Conservation (phyloP, 805 yeast species). For the Limtongozyma cylindracea region DNA sequence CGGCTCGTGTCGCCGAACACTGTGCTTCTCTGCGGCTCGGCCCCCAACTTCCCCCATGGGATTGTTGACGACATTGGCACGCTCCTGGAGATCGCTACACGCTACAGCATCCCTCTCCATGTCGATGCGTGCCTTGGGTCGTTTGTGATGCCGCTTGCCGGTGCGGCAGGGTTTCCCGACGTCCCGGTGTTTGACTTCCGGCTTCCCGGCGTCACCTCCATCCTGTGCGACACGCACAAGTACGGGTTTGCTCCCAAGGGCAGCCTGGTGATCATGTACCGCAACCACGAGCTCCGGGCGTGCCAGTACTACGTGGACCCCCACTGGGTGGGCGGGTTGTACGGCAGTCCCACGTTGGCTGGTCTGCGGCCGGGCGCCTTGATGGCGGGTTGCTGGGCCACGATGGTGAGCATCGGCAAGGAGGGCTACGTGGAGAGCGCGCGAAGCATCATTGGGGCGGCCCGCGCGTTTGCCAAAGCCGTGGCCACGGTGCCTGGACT, state of each 20-base stretch:
- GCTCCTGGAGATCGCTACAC: slow-evolving; percentile 38
- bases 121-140: slow-evolving; percentile 95
- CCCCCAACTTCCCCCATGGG: slow-evolving; percentile 96
- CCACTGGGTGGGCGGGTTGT: slow-evolving; percentile 87
- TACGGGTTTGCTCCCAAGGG: slow-evolving; percentile 98
- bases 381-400: slow-evolving; percentile 97
- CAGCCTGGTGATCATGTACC: slow-evolving; percentile 77
- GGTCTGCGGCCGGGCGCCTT: slow-evolving; percentile 96
- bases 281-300: slow-evolving; percentile 36
- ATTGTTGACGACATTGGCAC: slow-evolving; percentile 72
- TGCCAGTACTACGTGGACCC: slow-evolving; percentile 66
- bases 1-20: slow-evolving; percentile 57
- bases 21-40: slow-evolving; percentile 70
- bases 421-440: slow-evolving; percentile 59
- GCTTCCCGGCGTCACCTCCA: slow-evolving; percentile 78
- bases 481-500: slow-evolving; percentile 22
- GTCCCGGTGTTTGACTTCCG: slow-evolving; percentile 59
- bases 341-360: slow-evolving; percentile 90
- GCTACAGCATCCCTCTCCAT: slow-evolving; percentile 60
- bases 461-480: slow-evolving; percentile 23
- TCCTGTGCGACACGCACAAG: slow-evolving; percentile 98
- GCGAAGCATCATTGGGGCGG: slow-evolving; percentile 35
- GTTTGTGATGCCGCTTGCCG: slow-evolving; percentile 56
- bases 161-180: slow-evolving; percentile 13
- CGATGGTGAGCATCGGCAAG: slow-evolving; percentile 58